Conservation (phyloP, 306 rosid species). For the Spatholobus suberectus region DNA sequence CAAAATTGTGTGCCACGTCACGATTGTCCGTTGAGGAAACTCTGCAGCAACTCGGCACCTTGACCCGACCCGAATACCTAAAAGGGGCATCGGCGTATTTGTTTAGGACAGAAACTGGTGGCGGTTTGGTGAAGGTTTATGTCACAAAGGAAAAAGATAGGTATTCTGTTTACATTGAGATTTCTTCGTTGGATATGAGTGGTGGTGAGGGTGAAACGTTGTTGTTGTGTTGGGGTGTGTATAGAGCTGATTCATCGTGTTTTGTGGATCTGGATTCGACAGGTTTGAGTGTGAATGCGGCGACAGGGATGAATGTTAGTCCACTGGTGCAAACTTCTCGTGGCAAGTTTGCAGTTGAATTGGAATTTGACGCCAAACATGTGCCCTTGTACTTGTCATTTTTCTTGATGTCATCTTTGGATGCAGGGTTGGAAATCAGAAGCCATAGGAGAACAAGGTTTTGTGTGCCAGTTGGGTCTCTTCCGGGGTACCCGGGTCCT, state of each 20-base stretch:
- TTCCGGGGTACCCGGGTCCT: conserved; percentile 66
- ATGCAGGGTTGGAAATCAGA: conserved; percentile 56
- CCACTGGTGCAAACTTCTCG: conserved; percentile 46
- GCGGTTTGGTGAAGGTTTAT: conserved; percentile 68
- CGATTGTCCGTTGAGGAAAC: conserved; percentile 54
- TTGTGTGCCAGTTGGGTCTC: conserved; percentile 83
- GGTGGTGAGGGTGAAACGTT: conserved; percentile 39
- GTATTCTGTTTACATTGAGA: conserved; percentile 66
- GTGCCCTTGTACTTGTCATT: conserved; percentile 83
- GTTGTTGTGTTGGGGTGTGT: conserved; percentile 74
- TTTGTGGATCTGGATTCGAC: conserved; percentile 40
- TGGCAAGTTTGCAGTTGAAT: conserved; percentile 54
- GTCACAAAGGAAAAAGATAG: conserved; percentile 59
- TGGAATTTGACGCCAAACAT: conserved; percentile 71
- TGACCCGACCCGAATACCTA: conserved; percentile 46
- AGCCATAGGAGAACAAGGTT: conserved; percentile 77
- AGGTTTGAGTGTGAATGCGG: conserved; percentile 36
- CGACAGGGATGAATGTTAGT: conserved; percentile 44
- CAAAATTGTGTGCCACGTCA: conserved; percentile 53
- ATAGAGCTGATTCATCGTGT: conserved; percentile 63
- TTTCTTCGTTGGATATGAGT: conserved; percentile 50
- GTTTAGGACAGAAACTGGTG: conserved; percentile 80
- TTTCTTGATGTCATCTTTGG: conserved; percentile 49
- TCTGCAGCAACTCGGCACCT: conserved; percentile 34
- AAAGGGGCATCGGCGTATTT: conserved; percentile 57